A percentile compares a stretch with the other conserved stretches of the same genome.
Conservation (phyloP, 805 yeast genomes). For the Yamadazyma ubonensis region DNA sequence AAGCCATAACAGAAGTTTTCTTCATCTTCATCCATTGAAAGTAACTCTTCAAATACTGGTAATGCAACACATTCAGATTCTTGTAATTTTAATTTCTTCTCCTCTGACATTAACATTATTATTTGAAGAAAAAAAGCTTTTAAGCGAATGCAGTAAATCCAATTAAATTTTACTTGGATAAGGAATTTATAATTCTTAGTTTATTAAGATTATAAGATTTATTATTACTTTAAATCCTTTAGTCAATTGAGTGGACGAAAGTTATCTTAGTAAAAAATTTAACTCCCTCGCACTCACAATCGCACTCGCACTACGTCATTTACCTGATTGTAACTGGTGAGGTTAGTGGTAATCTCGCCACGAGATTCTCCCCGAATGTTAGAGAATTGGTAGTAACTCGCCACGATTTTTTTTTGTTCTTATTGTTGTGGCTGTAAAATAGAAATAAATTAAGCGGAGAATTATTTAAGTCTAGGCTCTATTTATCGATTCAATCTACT, state of each 20-base stretch:
- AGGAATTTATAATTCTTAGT: neutral
- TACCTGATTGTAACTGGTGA: neutral
- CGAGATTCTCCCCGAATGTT: constrained; percentile 1
- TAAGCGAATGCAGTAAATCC: neutral
- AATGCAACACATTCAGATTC: constrained; percentile 76
- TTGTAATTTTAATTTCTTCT: constrained; percentile 31
- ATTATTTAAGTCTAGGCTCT: no score
- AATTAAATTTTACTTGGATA: neutral
- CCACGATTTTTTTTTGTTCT: neutral
- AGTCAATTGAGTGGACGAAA: constrained; percentile 4
- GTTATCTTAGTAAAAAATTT: constrained; percentile 6
- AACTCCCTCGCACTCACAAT: constrained; percentile 1
- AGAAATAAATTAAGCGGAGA: no score
- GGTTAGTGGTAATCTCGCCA: constrained; percentile 1
- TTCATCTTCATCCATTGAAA: constrained; percentile 95
- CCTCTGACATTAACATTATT: constrained; percentile 15
- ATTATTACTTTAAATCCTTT: neutral
- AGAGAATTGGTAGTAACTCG: neutral
- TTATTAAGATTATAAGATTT: no score
- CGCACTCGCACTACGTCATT: constrained; percentile 7
- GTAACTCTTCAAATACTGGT: constrained; percentile 82
- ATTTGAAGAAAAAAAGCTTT: neutral
- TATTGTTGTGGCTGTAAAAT: no score
- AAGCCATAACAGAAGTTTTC: constrained; percentile 82
- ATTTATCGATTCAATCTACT: no score